Conservation (phyloP, 2,329 filamentous ascomycete genomes). For the Pseudocercospora vitis region DNA sequence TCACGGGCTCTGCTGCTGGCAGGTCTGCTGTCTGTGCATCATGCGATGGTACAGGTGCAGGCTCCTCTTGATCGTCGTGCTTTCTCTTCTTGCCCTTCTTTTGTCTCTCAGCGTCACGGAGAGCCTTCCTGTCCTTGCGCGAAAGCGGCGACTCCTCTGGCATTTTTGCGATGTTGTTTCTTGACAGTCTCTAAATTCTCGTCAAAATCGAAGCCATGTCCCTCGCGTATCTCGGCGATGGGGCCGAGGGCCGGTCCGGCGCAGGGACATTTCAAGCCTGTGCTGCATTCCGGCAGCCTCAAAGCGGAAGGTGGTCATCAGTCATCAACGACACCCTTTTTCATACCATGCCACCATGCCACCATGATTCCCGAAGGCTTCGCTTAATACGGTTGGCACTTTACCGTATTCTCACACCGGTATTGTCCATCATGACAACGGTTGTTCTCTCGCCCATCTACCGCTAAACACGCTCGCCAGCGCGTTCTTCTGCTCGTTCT, state of each 20-base stretch:
- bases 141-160: slow-evolving; percentile 32
- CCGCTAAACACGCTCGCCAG: not conserved
- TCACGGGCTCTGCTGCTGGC: slow-evolving; percentile 25
- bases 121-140: slow-evolving; percentile 40
- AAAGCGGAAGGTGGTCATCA: not conserved
- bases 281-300: not conserved
- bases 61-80: slow-evolving; percentile 28
- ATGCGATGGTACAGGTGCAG: slow-evolving; percentile 19
- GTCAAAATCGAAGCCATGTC: not conserved
- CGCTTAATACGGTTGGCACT: too few relatives aligned
- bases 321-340: not conserved
- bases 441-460: not conserved
- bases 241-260: not conserved
- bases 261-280: not conserved
- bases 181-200: not conserved
- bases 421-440: not conserved
- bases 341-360: too few relatives aligned
- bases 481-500: not conserved
- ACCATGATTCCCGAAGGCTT: too few relatives aligned
- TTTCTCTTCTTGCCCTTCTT: slow-evolving; percentile 40
- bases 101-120: slow-evolving; percentile 38
- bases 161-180: slow-evolving; percentile 20
- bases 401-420: not conserved
- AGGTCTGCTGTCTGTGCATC: slow-evolving; percentile 22
- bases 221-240: not conserved